Percentiles rank a stretch among this genome's conserved stretches.
Evolutionary conservation across 2,329 filamentous ascomycete species (phyloP).

Genomic region (Taxawa tesnikishii): DNA sequence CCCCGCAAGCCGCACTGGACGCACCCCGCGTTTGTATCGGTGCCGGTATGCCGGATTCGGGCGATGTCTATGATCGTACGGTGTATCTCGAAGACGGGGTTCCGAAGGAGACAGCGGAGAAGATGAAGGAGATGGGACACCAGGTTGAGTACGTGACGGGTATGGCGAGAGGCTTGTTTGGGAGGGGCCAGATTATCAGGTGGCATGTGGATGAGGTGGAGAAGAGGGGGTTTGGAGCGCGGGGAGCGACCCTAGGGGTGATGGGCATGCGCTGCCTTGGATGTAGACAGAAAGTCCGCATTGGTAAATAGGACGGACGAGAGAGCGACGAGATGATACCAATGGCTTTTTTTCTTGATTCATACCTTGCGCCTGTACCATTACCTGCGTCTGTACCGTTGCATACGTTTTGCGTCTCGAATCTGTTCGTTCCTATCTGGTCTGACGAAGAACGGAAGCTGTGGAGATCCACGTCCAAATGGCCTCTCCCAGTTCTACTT

Average conservation of each 20-base stretch:
- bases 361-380: too few relatives aligned
- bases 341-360: too few relatives aligned
- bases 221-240: slow-evolving; percentile 67
- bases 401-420: too few relatives aligned
- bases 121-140: slow-evolving; percentile 60
- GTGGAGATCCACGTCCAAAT: too few relatives aligned
- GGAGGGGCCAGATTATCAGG: slow-evolving; percentile 75
- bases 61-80: slow-evolving; percentile 45
- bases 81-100: slow-evolving; percentile 82
- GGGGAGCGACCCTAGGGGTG: slow-evolving; percentile 77
- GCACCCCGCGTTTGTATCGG: slow-evolving; percentile 84
- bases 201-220: slow-evolving; percentile 57
- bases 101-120: slow-evolving; percentile 51
- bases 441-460: too few relatives aligned
- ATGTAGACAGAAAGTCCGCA: too few relatives aligned
- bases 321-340: too few relatives aligned
- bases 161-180: slow-evolving; percentile 58
- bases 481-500: too few relatives aligned
- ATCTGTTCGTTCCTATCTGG: too few relatives aligned
- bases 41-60: slow-evolving; percentile 52
- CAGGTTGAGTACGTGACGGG: slow-evolving; percentile 56
- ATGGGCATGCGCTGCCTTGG: slow-evolving; percentile 55
- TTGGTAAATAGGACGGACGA: too few relatives aligned
- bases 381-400: too few relatives aligned
- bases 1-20: slow-evolving; percentile 80